Evolutionary conservation across 2,329 filamentous ascomycete species (phyloP).

Genomic region (Claviceps sp.): DNA sequence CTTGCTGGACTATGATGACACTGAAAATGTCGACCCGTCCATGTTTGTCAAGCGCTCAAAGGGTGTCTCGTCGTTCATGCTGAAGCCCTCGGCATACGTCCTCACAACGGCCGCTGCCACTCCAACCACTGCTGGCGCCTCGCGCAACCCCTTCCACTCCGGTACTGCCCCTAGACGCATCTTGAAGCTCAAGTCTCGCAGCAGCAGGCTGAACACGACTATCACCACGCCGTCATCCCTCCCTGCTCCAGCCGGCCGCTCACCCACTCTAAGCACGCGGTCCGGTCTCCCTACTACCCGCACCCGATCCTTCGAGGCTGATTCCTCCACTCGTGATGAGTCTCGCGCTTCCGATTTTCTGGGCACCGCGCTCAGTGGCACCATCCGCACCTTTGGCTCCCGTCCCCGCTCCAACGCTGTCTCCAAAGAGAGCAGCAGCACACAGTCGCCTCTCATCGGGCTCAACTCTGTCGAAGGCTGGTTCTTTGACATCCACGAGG

Average conservation of each 20-base stretch:
- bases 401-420: conserved; percentile 21
- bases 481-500: conserved; percentile 92
- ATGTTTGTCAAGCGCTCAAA: conserved; percentile 47
- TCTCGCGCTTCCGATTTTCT: conserved; percentile 65
- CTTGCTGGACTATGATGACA: conserved; percentile 35
- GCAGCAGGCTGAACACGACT: conserved; percentile 29
- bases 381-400: conserved; percentile 48
- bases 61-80: conserved; percentile 29
- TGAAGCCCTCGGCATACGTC: conserved; percentile 36
- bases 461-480: conserved; percentile 50
- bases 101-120: conserved; percentile 27
- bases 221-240: conserved; percentile 38
- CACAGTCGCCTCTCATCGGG: conserved; percentile 21
- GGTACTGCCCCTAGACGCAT: conserved; percentile 26
- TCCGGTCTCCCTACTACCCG: conserved; percentile 55
- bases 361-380: conserved; percentile 69
- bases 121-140: conserved; percentile 19
- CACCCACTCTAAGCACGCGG: conserved; percentile 58
- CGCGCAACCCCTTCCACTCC: conserved; percentile 19
- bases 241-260: conserved; percentile 65
- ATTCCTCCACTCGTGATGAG: conserved; percentile 35
- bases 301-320: conserved; percentile 49
- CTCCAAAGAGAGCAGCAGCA: conserved; percentile 15
- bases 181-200: conserved; percentile 40
- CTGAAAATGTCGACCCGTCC: conserved; percentile 48